Conservation (phyloP, 495 filamentous ascomycete genomes). For the Podospora australis region DNA sequence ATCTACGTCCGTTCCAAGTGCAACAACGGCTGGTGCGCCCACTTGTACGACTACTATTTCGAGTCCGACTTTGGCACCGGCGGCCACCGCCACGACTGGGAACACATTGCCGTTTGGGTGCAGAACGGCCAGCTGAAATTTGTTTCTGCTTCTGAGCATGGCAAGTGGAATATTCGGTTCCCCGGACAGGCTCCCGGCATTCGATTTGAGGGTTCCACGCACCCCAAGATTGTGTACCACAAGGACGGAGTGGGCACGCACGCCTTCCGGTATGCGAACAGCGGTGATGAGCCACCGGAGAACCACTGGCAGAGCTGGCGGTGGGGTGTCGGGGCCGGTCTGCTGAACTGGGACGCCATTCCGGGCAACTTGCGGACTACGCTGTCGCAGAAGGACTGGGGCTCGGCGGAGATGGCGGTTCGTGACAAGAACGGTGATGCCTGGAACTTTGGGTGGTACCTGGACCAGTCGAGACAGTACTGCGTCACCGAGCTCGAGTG, state of each 20-base stretch:
- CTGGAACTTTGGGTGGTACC: background rate
- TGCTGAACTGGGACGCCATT: background rate
- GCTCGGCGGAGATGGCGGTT: background rate
- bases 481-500: background rate
- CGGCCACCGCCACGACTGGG: slow-evolving; percentile 28
- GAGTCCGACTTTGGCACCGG: slow-evolving; percentile 19
- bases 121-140: slow-evolving; percentile 10
- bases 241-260: slow-evolving; percentile 24
- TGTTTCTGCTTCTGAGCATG: slow-evolving; percentile 19
- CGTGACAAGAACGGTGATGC: background rate
- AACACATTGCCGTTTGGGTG: slow-evolving; percentile 24
- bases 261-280: slow-evolving; percentile 21
- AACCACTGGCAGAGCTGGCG: background rate
- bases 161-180: slow-evolving; percentile 10
- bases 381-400: background rate
- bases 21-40: slow-evolving; percentile 26
- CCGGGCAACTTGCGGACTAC: background rate
- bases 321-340: background rate
- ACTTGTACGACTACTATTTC: slow-evolving; percentile 29
- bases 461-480: background rate
- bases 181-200: slow-evolving; percentile 9
- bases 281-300: background rate
- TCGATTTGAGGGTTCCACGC: slow-evolving; percentile 6
- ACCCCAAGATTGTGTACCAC: slow-evolving; percentile 27
- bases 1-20: slow-evolving; percentile 26